Percentiles rank a stretch among this genome's conserved stretches.
These are phyloP conservation scores for Hypoxylon sp. DNA, from an alignment of 2,329 filamentous ascomycete genomes.

Conservation along the genomic window DNA sequence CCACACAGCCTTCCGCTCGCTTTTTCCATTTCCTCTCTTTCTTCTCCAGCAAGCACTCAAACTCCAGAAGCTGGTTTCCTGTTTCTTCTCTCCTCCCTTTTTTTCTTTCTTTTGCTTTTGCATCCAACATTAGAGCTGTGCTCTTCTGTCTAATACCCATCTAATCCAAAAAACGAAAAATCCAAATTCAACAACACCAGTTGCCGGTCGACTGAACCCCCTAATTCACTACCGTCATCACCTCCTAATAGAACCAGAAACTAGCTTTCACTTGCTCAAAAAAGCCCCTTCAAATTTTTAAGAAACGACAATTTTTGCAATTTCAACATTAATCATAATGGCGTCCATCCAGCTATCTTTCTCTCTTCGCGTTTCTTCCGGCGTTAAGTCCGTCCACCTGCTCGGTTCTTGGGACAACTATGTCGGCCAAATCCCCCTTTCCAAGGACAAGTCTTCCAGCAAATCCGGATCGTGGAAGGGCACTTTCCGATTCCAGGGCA, in stretches of 20 bases:
- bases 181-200: conserved; percentile 56
- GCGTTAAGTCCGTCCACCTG: conserved; percentile 97
- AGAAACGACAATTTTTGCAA: conserved; percentile 58
- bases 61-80: conserved; percentile 67
- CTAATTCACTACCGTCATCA: conserved; percentile 56
- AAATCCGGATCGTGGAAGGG: conserved; percentile 96
- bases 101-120: conserved; percentile 57
- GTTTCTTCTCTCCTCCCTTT: conserved; percentile 62
- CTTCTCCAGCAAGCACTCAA: conserved; percentile 77
- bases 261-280: conserved; percentile 71
- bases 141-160: conserved; percentile 59
- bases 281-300: conserved; percentile 59
- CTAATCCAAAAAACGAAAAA: conserved; percentile 56
- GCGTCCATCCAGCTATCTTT: conserved; percentile 95
- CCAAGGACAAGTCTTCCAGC: conserved; percentile 84
- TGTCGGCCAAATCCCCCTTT: conserved; percentile 91
- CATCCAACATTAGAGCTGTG: conserved; percentile 64
- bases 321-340: conserved; percentile 72
- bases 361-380: conserved; percentile 93
- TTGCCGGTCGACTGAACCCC: conserved; percentile 67
- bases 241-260: conserved; percentile 63
- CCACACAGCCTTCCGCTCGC: conserved; percentile 57
- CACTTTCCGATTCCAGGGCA: conserved; percentile 95
- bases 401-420: conserved; percentile 99
- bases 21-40: conserved; percentile 61